phyloP scores from a whole-genome alignment of 2,329 filamentous ascomycete genomes.

The Colletotrichum echinochloae region DNA sequence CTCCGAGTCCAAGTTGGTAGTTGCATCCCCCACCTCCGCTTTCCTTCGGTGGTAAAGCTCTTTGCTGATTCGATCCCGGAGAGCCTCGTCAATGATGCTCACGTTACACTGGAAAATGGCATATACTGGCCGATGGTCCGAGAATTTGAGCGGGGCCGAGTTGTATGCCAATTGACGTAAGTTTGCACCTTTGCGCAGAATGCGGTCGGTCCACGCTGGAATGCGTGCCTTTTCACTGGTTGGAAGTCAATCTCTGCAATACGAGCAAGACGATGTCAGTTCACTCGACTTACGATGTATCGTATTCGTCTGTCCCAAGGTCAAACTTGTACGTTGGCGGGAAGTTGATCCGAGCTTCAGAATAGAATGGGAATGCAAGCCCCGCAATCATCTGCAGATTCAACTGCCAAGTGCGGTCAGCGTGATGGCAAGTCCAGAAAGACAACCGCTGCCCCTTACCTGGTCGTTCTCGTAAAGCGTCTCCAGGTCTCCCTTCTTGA shows the following conservation, averaged over 20 bases:
- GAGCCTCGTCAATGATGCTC: slow-evolving; percentile 80
- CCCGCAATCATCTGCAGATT: slow-evolving; percentile 98
- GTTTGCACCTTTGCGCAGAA: slow-evolving; percentile 86
- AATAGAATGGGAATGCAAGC: slow-evolving; percentile 89
- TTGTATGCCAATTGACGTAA: slow-evolving; percentile 87
- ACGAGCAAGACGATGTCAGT: too few species aligned
- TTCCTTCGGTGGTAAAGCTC: slow-evolving; percentile 80
- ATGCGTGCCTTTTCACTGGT: slow-evolving; percentile 88
- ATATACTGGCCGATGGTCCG: slow-evolving; percentile 96
- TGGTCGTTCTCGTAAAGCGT: slow-evolving; percentile 93
- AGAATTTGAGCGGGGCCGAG: slow-evolving; percentile 85
- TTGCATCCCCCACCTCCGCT: slow-evolving; percentile 73
- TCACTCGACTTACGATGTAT: slow-evolving; percentile 76
- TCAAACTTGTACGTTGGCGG: slow-evolving; percentile 97
- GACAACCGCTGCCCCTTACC: slow-evolving; percentile 53
- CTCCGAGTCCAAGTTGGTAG: slow-evolving; percentile 65
- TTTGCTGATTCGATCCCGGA: slow-evolving; percentile 78
- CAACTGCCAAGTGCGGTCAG: slow-evolving; percentile 62
- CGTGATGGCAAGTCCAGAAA: background rate
- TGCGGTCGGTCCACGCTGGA: slow-evolving; percentile 96
- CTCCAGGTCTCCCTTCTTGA: slow-evolving; percentile 79
- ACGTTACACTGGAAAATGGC: slow-evolving; percentile 88
- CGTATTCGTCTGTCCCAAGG: slow-evolving; percentile 87
- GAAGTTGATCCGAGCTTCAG: slow-evolving; percentile 88
- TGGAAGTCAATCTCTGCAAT: slow-evolving; percentile 47